phyloP scores from a whole-genome alignment of 306 rosid genomes.

The Hippophae gyantsensis region DNA sequence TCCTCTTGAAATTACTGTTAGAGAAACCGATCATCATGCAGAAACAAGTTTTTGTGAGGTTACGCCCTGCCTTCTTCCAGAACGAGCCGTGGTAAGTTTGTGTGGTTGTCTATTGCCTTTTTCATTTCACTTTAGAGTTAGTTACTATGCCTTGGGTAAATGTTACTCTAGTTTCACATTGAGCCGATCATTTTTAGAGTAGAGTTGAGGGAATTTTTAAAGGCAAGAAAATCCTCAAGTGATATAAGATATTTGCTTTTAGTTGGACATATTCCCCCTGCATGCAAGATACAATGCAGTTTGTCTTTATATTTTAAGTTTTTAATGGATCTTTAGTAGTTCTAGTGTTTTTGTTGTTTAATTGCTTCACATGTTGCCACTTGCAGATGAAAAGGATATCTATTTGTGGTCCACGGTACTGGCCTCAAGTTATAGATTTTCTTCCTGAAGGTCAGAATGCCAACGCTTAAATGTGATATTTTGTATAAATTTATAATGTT shows the following conservation, averaged over 20 bases:
- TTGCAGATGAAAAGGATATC: conserved; percentile 74
- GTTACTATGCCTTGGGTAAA: no score
- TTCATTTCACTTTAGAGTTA: neutral
- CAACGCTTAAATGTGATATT: neutral
- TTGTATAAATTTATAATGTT: conserved; percentile 5
- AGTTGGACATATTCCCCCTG: no score
- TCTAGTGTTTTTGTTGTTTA: conserved; percentile 14
- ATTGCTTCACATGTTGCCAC: conserved; percentile 22
- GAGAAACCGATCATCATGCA: conserved; percentile 85
- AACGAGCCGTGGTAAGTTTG: conserved; percentile 71
- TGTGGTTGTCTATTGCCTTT: neutral
- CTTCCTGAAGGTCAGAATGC: conserved; percentile 56
- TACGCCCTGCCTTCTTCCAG: conserved; percentile 95
- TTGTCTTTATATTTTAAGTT: neutral
- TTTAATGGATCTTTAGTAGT: conserved; percentile 12
- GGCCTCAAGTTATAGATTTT: conserved; percentile 83
- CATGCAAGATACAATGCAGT: no score
- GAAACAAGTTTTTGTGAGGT: conserved; percentile 90
- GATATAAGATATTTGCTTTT: no score
- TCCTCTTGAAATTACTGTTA: conserved; percentile 75
- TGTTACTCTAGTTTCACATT: no score
- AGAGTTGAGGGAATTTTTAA: no score
- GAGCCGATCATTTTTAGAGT: no score
- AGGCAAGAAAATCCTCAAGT: no score
- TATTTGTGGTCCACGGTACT: conserved; percentile 91